Conservation (phyloP, 129 eudicot genomes). For the Mikania micrantha region DNA sequence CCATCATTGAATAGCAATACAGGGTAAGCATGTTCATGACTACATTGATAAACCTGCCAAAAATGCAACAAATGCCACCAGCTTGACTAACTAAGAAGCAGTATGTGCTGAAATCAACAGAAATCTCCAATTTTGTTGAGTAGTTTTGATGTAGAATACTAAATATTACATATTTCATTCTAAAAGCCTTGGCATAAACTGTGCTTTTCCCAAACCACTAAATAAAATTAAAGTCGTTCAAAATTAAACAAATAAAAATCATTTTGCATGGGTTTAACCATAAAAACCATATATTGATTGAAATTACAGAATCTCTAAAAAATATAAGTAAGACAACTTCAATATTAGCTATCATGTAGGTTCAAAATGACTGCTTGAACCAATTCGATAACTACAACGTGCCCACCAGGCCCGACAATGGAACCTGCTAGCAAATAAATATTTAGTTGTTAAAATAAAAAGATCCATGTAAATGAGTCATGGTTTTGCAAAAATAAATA, state of each 20-base stretch:
- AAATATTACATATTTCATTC: neutral
- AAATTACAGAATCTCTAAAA: neutral
- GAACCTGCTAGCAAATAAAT: conserved; percentile 97
- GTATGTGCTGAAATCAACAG: conserved; percentile 30
- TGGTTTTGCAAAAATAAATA: neutral
- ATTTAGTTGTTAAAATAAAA: conserved; percentile 52
- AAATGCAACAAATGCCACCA: conserved; percentile 84
- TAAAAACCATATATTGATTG: too few relatives aligned
- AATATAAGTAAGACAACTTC: neutral
- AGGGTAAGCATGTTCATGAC: conserved; percentile 83
- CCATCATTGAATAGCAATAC: too few relatives aligned
- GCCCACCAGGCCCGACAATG: conserved; percentile 96
- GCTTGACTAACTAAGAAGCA: conserved; percentile 63
- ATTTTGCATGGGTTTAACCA: too few relatives aligned
- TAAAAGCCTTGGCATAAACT: neutral
- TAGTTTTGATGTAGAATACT: neutral
- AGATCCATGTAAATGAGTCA: conserved; percentile 7
- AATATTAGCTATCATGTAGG: conserved; percentile 5
- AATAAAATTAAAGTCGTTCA: neutral
- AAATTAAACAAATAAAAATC: too few relatives aligned
- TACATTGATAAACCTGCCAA: conserved; percentile 67
- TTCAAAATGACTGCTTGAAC: conserved; percentile 65
- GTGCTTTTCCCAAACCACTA: neutral
- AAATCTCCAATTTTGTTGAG: conserved; percentile 16
- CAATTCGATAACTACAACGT: conserved; percentile 82